Evolutionary conservation across 225 moss, liverwort and hornwort genomes (phyloP), one percentile per base, ranked within the genome.

Genomic region (Rhytidiadelphus loreus): DNA sequence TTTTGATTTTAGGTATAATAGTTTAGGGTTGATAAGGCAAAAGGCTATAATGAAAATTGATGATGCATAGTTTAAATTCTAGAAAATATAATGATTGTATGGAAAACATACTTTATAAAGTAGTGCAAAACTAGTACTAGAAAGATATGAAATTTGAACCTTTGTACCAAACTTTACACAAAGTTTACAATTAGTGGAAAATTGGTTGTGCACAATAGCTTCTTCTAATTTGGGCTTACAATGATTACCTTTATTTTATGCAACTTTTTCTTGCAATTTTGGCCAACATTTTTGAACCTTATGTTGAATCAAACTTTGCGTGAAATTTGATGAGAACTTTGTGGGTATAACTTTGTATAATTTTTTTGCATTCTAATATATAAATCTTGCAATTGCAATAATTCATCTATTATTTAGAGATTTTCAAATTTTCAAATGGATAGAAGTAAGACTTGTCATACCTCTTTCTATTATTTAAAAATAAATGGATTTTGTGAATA

Each of bases 21-120:
- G 17, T 63, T 63, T 33, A 64, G 9, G 9, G 2, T 68, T 39
- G 41, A 70, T 70, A 41, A 39, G 24, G 7, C 69, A 69, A 69
- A 68, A 23, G 12, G 3, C 5, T n/a, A 23, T 68, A 22, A 4
- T 39, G 13, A 39, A 35, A 69, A 39, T 13, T 69, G 7, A 24
- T 13, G 13, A 39, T 69, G 24, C 23, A 4, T 23, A 39, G 24
- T 14, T 24, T 14, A 41, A 65, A 41, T 41, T 41, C 70, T 70
- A 41, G 2, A 41, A 70, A 70, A 70, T 25, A 70, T 69, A 69
- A 23, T 39, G 19, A 16, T 32, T 63, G 2, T 21, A 37, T 7
- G 1, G 12, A n/a, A n/a, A 68, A 68, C 0, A 11, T n/a, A 68
- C 7, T 23, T 0, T 1, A 0, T 69, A 23, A 13, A 69, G 13